A percentile compares a stretch with the other conserved stretches of the same genome.
phyloP scores from a whole-genome alignment of 805 yeast genomes.

The Yarrowia sp. region DNA sequence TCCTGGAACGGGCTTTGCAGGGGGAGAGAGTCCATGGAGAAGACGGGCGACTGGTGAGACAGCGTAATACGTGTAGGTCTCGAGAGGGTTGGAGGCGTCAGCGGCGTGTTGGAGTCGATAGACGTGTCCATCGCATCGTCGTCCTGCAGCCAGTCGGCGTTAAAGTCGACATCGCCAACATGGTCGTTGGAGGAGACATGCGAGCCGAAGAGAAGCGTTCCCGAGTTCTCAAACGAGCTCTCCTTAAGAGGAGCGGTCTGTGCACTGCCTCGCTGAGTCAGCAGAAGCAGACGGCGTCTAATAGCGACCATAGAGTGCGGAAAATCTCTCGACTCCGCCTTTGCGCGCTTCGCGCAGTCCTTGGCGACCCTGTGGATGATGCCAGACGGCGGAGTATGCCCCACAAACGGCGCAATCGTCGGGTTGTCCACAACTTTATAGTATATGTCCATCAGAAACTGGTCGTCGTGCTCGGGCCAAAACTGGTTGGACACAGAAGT shows the following conservation, averaged over 20 bases:
- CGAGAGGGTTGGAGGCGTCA: neutral
- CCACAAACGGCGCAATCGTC: conserved; percentile 65
- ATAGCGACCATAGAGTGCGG: conserved; percentile 39
- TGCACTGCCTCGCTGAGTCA: conserved; percentile 17
- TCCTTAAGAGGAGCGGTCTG: neutral
- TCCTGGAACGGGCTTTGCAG: conserved; percentile 22
- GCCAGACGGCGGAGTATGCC: conserved; percentile 65
- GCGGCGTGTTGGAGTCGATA: neutral
- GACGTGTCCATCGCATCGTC: conserved; percentile 16
- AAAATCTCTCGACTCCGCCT: conserved; percentile 33
- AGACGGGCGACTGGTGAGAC: conserved; percentile 6
- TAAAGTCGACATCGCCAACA: neutral
- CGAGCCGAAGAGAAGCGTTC: neutral
- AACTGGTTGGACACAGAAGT: conserved; percentile 26
- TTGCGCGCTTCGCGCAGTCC: conserved; percentile 46
- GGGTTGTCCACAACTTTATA: conserved; percentile 54
- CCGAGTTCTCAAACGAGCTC: neutral
- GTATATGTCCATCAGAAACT: conserved; percentile 48
- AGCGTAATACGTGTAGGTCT: conserved; percentile 5
- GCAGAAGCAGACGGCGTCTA: conserved; percentile 37
- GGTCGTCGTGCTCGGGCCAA: conserved; percentile 42
- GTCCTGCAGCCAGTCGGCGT: conserved; percentile 22
- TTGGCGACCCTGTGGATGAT: conserved; percentile 60
- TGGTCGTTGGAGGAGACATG: neutral
- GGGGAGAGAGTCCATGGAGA: conserved; percentile 13